Percentiles rank a stretch among this genome's conserved stretches.
Conservation (phyloP, 1,284 basidiomycete species). For the Trametes sp. region DNA sequence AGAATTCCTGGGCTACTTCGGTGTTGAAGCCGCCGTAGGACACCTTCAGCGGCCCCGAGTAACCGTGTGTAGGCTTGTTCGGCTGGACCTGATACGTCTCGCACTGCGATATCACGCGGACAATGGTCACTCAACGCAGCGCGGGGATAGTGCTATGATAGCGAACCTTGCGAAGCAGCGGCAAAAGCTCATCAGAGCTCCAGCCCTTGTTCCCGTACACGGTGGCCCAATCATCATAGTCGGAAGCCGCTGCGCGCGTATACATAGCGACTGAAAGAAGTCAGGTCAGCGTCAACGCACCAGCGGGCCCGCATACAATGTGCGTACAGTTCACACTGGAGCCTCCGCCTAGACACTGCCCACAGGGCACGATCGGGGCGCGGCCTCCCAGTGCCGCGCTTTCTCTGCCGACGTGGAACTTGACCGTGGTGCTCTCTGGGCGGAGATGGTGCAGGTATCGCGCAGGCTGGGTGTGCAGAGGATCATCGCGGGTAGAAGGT, state of each 20-base stretch:
- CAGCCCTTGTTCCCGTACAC: constrained; percentile 59
- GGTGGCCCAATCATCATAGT: constrained; percentile 64
- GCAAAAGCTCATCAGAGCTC: constrained; percentile 58
- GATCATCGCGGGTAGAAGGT: constrained; percentile 50
- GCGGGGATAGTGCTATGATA: not conserved
- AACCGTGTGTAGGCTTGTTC: constrained; percentile 53
- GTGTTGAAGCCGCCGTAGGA: constrained; percentile 49
- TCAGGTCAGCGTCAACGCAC: not conserved
- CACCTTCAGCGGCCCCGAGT: constrained; percentile 59
- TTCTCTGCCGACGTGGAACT: constrained; percentile 50
- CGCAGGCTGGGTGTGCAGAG: constrained; percentile 58
- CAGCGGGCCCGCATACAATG: not conserved
- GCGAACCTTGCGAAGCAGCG: constrained; percentile 58
- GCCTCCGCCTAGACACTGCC: constrained; percentile 64
- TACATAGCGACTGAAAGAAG: constrained; percentile 56
- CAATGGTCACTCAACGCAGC: not conserved
- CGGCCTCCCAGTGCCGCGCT: constrained; percentile 55
- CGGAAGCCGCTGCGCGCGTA: constrained; percentile 61
- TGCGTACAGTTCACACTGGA: constrained; percentile 63
- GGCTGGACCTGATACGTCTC: constrained; percentile 56
- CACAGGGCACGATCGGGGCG: constrained; percentile 49
- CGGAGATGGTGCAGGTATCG: constrained; percentile 51
- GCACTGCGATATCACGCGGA: constrained; percentile 43
- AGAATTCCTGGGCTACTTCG: constrained; percentile 53
- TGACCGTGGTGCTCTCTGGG: constrained; percentile 50